Evolutionary conservation across 768 basidiomycete species (phyloP).

Genomic region (Pleurotus cornucopiae): DNA sequence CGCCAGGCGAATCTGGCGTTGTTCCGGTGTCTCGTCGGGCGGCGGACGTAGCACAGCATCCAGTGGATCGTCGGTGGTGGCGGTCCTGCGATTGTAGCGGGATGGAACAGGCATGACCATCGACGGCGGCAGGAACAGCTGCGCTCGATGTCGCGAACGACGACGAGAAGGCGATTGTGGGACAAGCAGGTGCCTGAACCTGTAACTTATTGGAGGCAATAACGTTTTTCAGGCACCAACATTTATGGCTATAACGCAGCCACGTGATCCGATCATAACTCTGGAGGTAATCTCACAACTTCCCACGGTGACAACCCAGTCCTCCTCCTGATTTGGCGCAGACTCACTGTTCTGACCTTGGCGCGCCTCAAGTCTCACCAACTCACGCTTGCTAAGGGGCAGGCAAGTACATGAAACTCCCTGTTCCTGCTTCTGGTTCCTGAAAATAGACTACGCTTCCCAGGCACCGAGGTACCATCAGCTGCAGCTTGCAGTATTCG

Average conservation of each 20-base stretch:
- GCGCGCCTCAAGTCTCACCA: neutral
- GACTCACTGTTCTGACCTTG: neutral
- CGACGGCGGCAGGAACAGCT: constrained; percentile 13
- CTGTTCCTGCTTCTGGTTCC: constrained; percentile 6
- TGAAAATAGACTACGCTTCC: constrained; percentile 16
- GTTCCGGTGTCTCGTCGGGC: constrained; percentile 56
- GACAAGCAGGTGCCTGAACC: constrained; percentile 7
- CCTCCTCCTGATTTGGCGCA: neutral
- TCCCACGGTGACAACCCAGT: neutral
- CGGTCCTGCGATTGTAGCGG: constrained; percentile 12
- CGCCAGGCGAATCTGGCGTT: constrained; percentile 48
- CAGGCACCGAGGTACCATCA: constrained; percentile 31
- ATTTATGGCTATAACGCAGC: neutral
- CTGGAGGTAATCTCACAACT: neutral
- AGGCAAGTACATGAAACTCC: neutral
- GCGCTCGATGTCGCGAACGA: constrained; percentile 8
- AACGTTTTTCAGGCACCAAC: constrained; percentile 8
- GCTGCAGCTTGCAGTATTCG: too few species aligned
- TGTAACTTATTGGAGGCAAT: neutral
- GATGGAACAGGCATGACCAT: constrained; percentile 28
- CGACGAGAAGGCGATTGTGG: constrained; percentile 19
- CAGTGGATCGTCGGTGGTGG: constrained; percentile 53
- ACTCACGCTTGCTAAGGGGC: neutral
- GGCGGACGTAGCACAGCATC: constrained; percentile 64
- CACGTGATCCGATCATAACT: constrained; percentile 4